These are phyloP conservation scores for Phialocephala subalpina DNA, from an alignment of 2,329 filamentous ascomycete species.

Conservation along the genomic window DNA sequence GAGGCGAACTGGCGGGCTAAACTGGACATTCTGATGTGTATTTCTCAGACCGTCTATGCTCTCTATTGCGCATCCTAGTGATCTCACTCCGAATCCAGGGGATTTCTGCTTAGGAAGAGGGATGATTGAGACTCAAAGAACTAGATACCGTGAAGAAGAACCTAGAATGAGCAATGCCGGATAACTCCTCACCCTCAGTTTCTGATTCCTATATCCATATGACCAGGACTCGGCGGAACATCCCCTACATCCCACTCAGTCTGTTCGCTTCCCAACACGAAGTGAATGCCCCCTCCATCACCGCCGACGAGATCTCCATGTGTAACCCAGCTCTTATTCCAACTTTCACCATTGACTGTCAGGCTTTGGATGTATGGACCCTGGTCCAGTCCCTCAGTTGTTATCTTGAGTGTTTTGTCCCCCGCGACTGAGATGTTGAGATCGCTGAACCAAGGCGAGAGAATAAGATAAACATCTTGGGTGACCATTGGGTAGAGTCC, in stretches of 20 bases:
- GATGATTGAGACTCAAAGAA: not conserved
- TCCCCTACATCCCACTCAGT: conserved; percentile 32
- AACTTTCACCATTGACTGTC: conserved; percentile 29
- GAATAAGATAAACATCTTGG: conserved; percentile 63
- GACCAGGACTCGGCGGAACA: conserved; percentile 31
- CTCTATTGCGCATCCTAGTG: not conserved
- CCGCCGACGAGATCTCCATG: conserved; percentile 35
- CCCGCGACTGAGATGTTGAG: conserved; percentile 45
- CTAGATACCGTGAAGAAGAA: not conserved
- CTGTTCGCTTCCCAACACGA: conserved; percentile 29
- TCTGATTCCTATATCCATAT: not conserved
- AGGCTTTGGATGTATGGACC: conserved; percentile 54
- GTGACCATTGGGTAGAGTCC: conserved; percentile 64
- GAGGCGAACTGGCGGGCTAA: not conserved
- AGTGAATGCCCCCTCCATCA: conserved; percentile 34
- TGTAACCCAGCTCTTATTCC: conserved; percentile 33
- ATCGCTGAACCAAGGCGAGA: conserved; percentile 55
- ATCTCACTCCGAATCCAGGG: no score
- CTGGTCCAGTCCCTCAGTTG: conserved; percentile 51
- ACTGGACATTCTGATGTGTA: no score
- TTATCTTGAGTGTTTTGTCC: conserved; percentile 53
- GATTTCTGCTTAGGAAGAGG: no score
- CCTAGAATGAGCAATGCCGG: no score
- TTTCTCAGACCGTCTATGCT: not conserved
- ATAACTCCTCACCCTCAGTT: not conserved